Base-by-base conservation (phyloP, 2,329 filamentous ascomycete species). In the Aureobasidium pullulans region DNA sequence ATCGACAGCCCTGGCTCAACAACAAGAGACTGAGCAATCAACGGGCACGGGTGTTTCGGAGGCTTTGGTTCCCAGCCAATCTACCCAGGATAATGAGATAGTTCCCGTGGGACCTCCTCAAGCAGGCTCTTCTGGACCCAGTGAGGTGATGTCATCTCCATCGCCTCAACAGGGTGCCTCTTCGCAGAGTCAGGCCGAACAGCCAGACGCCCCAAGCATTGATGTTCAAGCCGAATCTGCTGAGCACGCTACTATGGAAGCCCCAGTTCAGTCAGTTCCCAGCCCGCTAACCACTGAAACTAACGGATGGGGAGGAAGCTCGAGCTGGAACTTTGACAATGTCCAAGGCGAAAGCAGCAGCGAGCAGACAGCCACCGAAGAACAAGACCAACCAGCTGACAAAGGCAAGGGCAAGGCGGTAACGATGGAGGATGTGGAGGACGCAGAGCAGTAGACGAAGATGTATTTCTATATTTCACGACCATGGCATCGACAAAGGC, bases 361-460 rank as follows among this genome's bases (percentile, higher is more conserved):
- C 29, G 16, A 58, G 13, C 43, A 60, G 49, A 32, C 50, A 29
- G 39, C 28, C 48, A 13, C 32, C 13, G 52, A 47, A 31, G 36
- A 48, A 19, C 53, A 61, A 13, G 40, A 42, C 37, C 53, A 44
- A 60, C 54, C 57, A 57, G 42, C 58, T 39, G 64, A 65, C 36
- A 63, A 60, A 29, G 68, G 64, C 29, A 71, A 73, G 63, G 69
- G 71, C 15, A 74, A 73, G 60, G 69, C 73, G 23, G 71, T 72
- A 1, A 72, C 73, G 31, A 68, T 77, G 13, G 75, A 77, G 59
- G 74, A 77, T 57, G 69, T 64, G 8, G 64, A 65, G 8, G 70
- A 72, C 47, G 57, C 64, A 8, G 66, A 68, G 13, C 47, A 59
- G 37, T 50, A 47, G 37, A 59, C 7, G 37, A 29, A 43, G 9